These are phyloP conservation scores for Penicillium sp. DNA, from an alignment of 2,329 filamentous ascomycete species.

Conservation along the genomic window DNA sequence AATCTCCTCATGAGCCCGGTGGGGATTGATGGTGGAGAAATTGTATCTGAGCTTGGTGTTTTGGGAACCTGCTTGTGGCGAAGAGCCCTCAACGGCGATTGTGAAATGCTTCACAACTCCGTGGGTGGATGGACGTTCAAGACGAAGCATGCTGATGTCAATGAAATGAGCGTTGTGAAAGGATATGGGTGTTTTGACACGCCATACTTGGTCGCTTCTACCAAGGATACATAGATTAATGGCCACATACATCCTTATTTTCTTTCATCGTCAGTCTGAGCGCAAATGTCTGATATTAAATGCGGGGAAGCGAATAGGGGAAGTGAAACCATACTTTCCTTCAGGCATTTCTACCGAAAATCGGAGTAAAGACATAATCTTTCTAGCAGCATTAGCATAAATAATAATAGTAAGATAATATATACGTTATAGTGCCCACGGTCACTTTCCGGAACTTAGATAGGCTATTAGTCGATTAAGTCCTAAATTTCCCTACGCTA, in stretches of 20 bases:
- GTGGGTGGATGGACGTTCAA: constrained; percentile 47
- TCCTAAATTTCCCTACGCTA: no score
- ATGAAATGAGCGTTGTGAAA: constrained; percentile 52
- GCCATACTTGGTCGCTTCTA: constrained; percentile 29
- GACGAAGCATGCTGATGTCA: constrained; percentile 40
- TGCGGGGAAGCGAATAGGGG: not conserved
- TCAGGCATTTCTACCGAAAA: not conserved
- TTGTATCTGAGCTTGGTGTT: constrained; percentile 47
- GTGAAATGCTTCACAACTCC: constrained; percentile 36
- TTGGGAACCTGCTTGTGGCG: constrained; percentile 44
- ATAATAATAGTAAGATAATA: not conserved
- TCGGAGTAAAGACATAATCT: not conserved
- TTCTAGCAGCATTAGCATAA: not conserved
- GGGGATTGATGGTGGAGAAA: constrained; percentile 35
- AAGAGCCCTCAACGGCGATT: not conserved
- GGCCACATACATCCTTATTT: not conserved
- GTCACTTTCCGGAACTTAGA: no score
- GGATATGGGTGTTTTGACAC: constrained; percentile 50
- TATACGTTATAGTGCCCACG: no score
- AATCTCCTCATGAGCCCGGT: constrained; percentile 37
- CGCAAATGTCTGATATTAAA: not conserved
- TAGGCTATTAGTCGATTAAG: no score
- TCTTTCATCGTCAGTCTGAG: not conserved
- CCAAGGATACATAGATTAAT: not conserved
- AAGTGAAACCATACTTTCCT: not conserved